Conservation (phyloP, 2,329 filamentous ascomycete species). For the Drechslera avenae region DNA sequence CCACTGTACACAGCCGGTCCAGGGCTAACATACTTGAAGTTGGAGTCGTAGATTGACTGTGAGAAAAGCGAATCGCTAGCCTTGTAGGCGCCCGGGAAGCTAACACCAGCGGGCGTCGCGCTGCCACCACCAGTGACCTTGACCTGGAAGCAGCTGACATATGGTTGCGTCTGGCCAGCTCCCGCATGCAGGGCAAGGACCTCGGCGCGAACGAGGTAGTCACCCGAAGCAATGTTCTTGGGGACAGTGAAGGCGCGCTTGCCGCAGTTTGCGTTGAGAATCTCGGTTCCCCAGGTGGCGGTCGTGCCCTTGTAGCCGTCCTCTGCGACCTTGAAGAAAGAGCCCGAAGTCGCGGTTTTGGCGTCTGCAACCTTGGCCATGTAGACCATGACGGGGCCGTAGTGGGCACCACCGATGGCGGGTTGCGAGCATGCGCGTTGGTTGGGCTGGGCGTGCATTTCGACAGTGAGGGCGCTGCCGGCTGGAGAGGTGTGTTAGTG, state of each 20-base stretch:
- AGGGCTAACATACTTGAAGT: slow-evolving; percentile 44
- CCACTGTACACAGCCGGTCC: slow-evolving; percentile 42
- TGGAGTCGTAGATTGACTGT: slow-evolving; percentile 42
- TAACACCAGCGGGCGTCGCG: slow-evolving; percentile 41
- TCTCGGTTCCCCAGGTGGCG: slow-evolving; percentile 46
- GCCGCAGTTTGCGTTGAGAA: slow-evolving; percentile 48
- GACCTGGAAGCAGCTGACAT: slow-evolving; percentile 47
- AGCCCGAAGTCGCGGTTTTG: slow-evolving; percentile 35
- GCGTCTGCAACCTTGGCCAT: slow-evolving; percentile 48
- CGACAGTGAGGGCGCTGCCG: slow-evolving; percentile 42
- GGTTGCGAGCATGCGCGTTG: slow-evolving; percentile 39
- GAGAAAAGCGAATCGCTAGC: slow-evolving; percentile 40
- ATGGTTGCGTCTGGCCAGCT: slow-evolving; percentile 39
- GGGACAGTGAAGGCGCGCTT: slow-evolving; percentile 46
- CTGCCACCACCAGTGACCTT: slow-evolving; percentile 45
- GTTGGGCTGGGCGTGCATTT: slow-evolving; percentile 46
- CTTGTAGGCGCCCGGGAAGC: slow-evolving; percentile 46
- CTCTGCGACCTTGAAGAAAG: slow-evolving; percentile 48
- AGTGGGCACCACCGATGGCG: slow-evolving; percentile 48
- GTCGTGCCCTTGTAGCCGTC: slow-evolving; percentile 46
- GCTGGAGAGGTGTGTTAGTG: slow-evolving; percentile 30
- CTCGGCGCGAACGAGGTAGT: slow-evolving; percentile 46
- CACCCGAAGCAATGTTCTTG: slow-evolving; percentile 38
- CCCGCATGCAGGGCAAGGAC: slow-evolving; percentile 44
- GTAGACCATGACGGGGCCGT: slow-evolving; percentile 46